These are phyloP conservation scores for Vigna reflexopilosa DNA, from an alignment of 306 rosid species.

Conservation along the genomic window DNA sequence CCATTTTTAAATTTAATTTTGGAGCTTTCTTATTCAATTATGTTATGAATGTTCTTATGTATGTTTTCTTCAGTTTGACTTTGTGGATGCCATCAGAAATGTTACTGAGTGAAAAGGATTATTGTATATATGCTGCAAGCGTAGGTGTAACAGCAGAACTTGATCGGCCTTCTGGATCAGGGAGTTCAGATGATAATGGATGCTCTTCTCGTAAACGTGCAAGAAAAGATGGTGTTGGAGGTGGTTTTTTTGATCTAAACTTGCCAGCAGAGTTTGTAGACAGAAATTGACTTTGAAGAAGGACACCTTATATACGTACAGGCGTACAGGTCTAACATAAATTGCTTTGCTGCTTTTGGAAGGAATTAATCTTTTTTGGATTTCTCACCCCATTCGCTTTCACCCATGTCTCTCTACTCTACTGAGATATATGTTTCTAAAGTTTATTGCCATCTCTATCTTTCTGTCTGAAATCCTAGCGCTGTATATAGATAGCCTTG, in stretches of 20 bases:
- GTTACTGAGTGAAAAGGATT: conserved; percentile 56
- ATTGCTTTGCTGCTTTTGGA: conserved; percentile 55
- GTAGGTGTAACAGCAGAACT: conserved; percentile 70
- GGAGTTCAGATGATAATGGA: conserved; percentile 72
- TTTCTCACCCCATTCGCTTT: conserved; percentile 27
- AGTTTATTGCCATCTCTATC: conserved; percentile 29
- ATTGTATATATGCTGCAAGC: conserved; percentile 56
- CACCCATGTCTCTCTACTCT: conserved; percentile 8
- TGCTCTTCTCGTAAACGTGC: conserved; percentile 81
- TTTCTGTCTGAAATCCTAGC: conserved; percentile 41
- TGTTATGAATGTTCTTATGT: conserved; percentile 45
- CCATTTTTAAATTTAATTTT: conserved; percentile 6
- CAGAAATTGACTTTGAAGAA: conserved; percentile 72
- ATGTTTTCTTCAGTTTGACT: conserved; percentile 51
- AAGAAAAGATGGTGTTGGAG: conserved; percentile 65
- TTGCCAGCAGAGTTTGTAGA: conserved; percentile 89
- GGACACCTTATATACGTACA: conserved; percentile 52
- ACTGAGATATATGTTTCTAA: conserved; percentile 41
- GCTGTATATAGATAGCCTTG: conserved; percentile 56
- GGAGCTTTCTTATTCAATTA: conserved; percentile 19
- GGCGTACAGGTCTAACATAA: conserved; percentile 77
- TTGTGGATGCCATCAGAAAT: conserved; percentile 53
- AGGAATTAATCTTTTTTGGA: conserved; percentile 52
- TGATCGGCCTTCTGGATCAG: conserved; percentile 73
- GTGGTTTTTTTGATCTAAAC: conserved; percentile 86